phyloP scores from a whole-genome alignment of 768 basidiomycete species.

The Leccinum longicurvipes region DNA sequence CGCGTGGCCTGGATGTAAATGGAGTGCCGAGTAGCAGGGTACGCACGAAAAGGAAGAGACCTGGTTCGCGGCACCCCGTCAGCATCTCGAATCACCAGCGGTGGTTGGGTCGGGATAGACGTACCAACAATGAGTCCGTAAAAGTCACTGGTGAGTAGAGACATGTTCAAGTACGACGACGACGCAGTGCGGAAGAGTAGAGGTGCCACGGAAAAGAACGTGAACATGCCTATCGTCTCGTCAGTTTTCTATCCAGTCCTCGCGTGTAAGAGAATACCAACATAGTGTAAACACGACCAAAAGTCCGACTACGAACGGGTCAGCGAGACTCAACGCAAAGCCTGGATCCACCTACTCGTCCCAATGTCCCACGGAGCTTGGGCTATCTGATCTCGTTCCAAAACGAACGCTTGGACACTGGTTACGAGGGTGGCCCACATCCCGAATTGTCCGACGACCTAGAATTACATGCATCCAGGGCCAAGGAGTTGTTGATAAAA shows the following conservation, averaged over 20 bases:
- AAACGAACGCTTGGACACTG: constrained; percentile 65
- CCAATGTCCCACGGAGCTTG: constrained; percentile 65
- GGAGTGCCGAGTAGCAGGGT: background rate
- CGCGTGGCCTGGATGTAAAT: background rate
- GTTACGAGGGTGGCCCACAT: constrained; percentile 80
- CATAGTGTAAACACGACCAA: constrained; percentile 43
- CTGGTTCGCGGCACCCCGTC: constrained; percentile 15
- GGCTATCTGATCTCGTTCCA: constrained; percentile 66
- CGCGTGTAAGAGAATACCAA: constrained; percentile 2
- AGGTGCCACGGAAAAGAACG: constrained; percentile 80
- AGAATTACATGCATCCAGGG: background rate
- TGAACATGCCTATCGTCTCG: constrained; percentile 56
- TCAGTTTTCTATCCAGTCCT: background rate
- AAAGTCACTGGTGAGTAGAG: constrained; percentile 83
- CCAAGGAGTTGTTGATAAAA: background rate
- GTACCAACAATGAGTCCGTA: constrained; percentile 75
- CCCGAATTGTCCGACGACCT: constrained; percentile 82
- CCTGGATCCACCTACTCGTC: constrained; percentile 47
- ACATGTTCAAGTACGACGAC: constrained; percentile 81
- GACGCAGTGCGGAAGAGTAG: constrained; percentile 81
- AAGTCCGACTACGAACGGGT: constrained; percentile 42
- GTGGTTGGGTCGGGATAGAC: background rate
- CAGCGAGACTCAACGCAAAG: constrained; percentile 32
- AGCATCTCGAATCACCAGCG: background rate
- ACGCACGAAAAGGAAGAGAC: constrained; percentile 53